Conservation (phyloP, 2,329 filamentous ascomycete genomes). For the Ophiostoma quercus region DNA sequence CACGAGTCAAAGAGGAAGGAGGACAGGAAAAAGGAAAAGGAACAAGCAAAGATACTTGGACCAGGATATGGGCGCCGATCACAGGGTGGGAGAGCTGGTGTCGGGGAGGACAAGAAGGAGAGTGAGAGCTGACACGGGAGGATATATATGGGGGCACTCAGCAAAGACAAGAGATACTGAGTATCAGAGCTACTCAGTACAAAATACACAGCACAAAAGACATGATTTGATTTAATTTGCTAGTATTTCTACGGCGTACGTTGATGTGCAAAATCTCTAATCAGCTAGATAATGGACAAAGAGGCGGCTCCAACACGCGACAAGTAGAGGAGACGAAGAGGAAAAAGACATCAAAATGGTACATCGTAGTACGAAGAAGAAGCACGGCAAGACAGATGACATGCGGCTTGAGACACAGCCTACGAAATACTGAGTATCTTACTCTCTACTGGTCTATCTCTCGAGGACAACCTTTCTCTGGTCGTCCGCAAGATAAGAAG, state of each 20-base stretch:
- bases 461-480: neutral
- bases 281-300: neutral
- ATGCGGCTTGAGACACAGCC: neutral
- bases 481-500: conserved; percentile 9
- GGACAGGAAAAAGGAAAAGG: neutral
- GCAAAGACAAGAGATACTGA: too few species aligned
- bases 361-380: too few species aligned
- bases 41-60: neutral
- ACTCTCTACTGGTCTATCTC: neutral
- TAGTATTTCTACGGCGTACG: too few species aligned
- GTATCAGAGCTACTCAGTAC: too few species aligned
- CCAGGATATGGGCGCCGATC: conserved; percentile 8
- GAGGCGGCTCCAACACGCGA: neutral
- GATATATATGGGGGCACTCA: neutral
- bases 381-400: too few species aligned
- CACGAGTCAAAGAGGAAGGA: neutral
- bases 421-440: neutral
- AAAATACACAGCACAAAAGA: too few species aligned
- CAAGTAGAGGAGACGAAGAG: neutral
- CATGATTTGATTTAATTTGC: too few species aligned
- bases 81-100: neutral
- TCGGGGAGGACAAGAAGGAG: too few species aligned
- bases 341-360: neutral
- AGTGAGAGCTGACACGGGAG: neutral
- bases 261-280: neutral